Base-by-base conservation (phyloP, 306 rosid genomes). In the Potentilla sterilis region DNA sequence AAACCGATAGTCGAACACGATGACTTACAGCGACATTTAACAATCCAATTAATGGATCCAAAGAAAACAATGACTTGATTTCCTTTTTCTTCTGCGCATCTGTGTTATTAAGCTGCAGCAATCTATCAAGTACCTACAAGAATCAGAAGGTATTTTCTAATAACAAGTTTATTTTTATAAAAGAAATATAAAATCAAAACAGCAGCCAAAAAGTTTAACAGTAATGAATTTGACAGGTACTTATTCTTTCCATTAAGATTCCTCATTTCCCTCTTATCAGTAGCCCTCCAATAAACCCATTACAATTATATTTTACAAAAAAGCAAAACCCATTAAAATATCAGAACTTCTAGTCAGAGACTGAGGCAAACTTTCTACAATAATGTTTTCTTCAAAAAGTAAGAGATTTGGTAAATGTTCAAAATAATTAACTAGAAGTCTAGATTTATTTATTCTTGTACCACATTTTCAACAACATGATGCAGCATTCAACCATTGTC, bases 11-110 rank as follows among this genome's bases (percentile, higher is more conserved):
- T 37, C 9, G 16, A 71, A 11, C 13, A 4, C 52, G 68, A 71
- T 38, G 69, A 79, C 98, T 90, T 88, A 94, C 98, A 81, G 97
- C 97, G 75, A 85, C 85, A 83, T 92, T 88, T 71, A 94, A 85
- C 70, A 94, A 70, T 80, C 89, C 95, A 80, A 80, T 75, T 79
- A 94, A 87, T 75, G 97, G 98, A 83, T 86, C 81, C 44, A 83
- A 73, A 3, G 79, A 80, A 70, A 83, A 81, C 83, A 86, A 43
- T 6, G 9, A 24, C 66, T 9, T 74, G 69, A 83, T 61, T 81
- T 24, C 80, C 78, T 22, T 82, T 64, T 55, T 59, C 7, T 38
- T 78, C 46, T 41, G 62, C 28, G 43, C 54, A 41, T 81, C 70
- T 16, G 70, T 78, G 51, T 51, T 74, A 80, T 87, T 84, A 82